Conservation (phyloP, 305 asterid genomes). For the Fraxinus xanthoxyloides region DNA sequence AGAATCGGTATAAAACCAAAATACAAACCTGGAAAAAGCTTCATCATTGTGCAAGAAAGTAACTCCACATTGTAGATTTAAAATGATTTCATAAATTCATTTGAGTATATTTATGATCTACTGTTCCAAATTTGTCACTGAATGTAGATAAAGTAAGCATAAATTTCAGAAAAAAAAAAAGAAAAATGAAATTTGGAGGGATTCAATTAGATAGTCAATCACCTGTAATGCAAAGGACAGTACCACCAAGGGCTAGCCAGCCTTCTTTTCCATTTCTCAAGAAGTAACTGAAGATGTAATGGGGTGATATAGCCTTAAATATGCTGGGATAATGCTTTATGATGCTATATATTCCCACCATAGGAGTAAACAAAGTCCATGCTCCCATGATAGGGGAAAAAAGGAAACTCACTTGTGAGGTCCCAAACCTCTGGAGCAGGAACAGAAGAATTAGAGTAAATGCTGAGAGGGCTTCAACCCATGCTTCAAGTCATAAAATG, state of each 20-base stretch:
- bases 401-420: constrained; percentile 49
- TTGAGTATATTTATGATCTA: neutral
- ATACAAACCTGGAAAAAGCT: neutral
- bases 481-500: constrained; percentile 31
- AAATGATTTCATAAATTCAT: neutral
- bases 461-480: constrained; percentile 45
- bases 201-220: neutral
- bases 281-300: constrained; percentile 35
- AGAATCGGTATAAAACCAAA: neutral
- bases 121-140: neutral
- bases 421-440: constrained; percentile 46
- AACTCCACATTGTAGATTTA: neutral
- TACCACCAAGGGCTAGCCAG: constrained; percentile 44
- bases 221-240: constrained; percentile 51
- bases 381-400: constrained; percentile 50
- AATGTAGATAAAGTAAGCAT: neutral
- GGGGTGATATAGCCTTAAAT: constrained; percentile 48
- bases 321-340: constrained; percentile 40
- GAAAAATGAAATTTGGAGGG: neutral
- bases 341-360: constrained; percentile 43
- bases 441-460: constrained; percentile 35
- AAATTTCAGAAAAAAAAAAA: neutral
- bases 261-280: constrained; percentile 45
- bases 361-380: constrained; percentile 46
- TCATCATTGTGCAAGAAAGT: neutral